A percentile compares a stretch with the other conserved stretches of the same genome.
phyloP scores from a whole-genome alignment of 495 filamentous ascomycete species.

The Coniosporium apollinis region DNA sequence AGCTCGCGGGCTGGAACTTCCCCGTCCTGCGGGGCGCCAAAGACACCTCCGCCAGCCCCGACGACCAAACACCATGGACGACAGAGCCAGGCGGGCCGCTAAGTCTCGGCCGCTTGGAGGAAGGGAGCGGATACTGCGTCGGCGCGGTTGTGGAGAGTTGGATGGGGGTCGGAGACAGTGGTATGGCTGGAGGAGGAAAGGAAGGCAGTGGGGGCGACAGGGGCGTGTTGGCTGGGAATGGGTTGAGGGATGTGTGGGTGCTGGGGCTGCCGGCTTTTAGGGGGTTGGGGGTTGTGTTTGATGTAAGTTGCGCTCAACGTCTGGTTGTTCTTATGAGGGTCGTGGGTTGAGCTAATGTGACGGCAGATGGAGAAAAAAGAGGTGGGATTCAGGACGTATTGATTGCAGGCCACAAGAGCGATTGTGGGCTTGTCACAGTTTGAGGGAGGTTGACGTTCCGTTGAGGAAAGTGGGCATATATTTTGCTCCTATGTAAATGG shows the following conservation, averaged over 20 bases:
- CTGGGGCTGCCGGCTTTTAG: constrained; percentile 20
- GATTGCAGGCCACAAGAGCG: too few species aligned
- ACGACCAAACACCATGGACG: too few species aligned
- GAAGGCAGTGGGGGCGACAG: not conserved
- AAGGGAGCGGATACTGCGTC: constrained; percentile 22
- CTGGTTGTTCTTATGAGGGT: too few species aligned
- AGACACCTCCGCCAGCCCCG: constrained; percentile 1
- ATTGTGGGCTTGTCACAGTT: too few species aligned
- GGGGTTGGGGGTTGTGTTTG: constrained; percentile 19
- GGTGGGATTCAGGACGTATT: constrained; percentile 4
- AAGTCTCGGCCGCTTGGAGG: constrained; percentile 18
- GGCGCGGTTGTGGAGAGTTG: constrained; percentile 22
- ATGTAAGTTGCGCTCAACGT: too few species aligned
- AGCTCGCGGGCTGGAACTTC: constrained; percentile 16
- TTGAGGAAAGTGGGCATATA: too few species aligned
- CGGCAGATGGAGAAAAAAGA: not conserved
- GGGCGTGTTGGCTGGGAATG: constrained; percentile 15
- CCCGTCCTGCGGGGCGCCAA: constrained; percentile 15
- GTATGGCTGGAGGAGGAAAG: not conserved
- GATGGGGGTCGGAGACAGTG: constrained; percentile 17
- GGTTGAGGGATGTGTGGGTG: constrained; percentile 22
- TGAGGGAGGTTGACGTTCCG: too few species aligned
- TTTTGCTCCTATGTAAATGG: too few species aligned
- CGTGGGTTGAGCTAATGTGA: too few species aligned
- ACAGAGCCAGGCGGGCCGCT: constrained; percentile 18